Conservation (phyloP, 306 rosid genomes). For the Neltuma alba region DNA sequence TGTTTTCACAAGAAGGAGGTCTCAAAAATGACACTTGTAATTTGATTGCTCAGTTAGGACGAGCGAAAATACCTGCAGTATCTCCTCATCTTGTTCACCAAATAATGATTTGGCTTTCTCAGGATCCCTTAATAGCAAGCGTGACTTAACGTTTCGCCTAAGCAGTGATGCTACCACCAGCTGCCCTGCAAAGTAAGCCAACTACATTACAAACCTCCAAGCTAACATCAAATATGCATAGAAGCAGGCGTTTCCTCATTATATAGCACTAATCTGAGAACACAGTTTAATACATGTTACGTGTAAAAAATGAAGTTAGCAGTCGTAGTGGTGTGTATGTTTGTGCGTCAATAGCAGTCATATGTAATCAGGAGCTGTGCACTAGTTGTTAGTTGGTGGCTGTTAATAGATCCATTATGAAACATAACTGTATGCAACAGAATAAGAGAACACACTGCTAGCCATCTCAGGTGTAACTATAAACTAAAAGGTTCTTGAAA, state of each 20-base stretch:
- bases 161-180: slow-evolving; percentile 86
- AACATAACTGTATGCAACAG: background rate
- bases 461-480: background rate
- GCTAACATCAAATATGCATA: slow-evolving; percentile 10
- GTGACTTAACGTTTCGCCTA: slow-evolving; percentile 66
- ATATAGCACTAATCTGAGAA: background rate
- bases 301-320: too few relatives aligned
- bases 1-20: background rate
- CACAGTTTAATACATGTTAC: background rate
- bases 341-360: background rate
- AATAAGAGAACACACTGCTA: background rate
- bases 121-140: slow-evolving; percentile 73
- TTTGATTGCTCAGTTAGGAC: background rate
- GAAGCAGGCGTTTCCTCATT: background rate
- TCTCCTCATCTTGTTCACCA: slow-evolving; percentile 72
- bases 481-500: background rate
- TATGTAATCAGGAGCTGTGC: background rate
- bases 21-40: background rate
- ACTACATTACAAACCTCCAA: slow-evolving; percentile 36
- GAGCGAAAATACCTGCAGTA: slow-evolving; percentile 58
- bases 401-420: background rate
- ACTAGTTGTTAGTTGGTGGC: background rate
- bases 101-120: slow-evolving; percentile 75
- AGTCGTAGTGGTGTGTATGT: background rate
- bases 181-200: slow-evolving; percentile 70